Evolutionary conservation across 202 grass and related monocot genomes (phyloP).

Genomic region (Sporobolus alterniflorus): DNA sequence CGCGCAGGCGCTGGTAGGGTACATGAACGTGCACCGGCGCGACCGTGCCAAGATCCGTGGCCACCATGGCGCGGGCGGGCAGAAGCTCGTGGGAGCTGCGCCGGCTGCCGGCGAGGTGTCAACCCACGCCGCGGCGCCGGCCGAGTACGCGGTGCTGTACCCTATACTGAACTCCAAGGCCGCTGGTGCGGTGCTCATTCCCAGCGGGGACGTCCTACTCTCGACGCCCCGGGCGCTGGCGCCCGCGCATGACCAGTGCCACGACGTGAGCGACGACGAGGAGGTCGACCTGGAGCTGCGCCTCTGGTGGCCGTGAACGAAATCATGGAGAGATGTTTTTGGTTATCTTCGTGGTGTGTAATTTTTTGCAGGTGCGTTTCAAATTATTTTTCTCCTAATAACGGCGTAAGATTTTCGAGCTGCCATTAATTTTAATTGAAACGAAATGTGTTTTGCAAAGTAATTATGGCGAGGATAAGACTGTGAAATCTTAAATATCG

Average conservation of each 20-base stretch:
- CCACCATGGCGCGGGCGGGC: neutral
- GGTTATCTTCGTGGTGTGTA: conserved; percentile 19
- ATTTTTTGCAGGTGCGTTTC: conserved; percentile 23
- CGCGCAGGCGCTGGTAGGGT: conserved; percentile 65
- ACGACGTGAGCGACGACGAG: conserved; percentile 16
- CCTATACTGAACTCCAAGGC: conserved; percentile 47
- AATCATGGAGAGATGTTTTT: conserved; percentile 28
- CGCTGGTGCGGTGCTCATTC: conserved; percentile 35
- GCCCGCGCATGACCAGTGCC: conserved; percentile 2
- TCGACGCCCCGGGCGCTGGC: conserved; percentile 9
- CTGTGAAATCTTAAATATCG: conserved; percentile 13
- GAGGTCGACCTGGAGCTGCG: conserved; percentile 72
- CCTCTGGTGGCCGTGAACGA: conserved; percentile 54
- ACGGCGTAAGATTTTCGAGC: neutral
- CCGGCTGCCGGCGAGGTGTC: neutral
- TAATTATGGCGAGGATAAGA: neutral
- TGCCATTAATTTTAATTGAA: conserved; percentile 16
- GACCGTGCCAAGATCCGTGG: conserved; percentile 60
- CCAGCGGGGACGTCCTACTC: conserved; percentile 31
- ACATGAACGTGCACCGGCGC: conserved; percentile 86
- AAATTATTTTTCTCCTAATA: conserved; percentile 44
- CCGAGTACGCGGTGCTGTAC: conserved; percentile 36
- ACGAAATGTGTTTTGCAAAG: neutral
- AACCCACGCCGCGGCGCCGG: neutral
- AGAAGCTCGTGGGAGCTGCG: neutral